phyloP scores from a whole-genome alignment of 331 rosid species.

The Pyrus hybrid region DNA sequence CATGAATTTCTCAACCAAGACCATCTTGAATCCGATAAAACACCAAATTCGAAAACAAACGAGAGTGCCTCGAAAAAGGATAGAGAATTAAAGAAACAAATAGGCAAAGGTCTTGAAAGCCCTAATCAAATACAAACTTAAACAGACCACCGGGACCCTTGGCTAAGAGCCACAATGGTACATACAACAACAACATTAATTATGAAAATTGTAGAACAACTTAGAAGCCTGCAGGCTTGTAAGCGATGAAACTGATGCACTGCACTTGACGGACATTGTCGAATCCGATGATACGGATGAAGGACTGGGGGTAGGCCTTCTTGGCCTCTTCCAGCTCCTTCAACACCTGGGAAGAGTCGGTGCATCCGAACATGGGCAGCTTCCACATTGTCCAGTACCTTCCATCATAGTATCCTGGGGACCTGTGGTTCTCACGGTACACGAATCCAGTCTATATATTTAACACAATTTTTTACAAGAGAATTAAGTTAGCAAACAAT shows the following conservation, averaged over 20 bases:
- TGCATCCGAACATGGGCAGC: constrained; percentile 44
- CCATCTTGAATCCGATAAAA: neutral
- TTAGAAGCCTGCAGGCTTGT: constrained; percentile 22
- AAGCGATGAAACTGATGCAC: constrained; percentile 66
- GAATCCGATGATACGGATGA: constrained; percentile 53
- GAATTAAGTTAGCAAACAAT: neutral
- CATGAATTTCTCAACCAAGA: neutral
- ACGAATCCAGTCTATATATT: constrained; percentile 27
- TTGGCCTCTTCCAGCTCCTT: constrained; percentile 26
- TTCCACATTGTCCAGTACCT: constrained; percentile 54
- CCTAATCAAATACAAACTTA: neutral
- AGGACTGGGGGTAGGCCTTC: neutral
- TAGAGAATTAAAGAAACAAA: neutral
- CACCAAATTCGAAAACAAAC: neutral
- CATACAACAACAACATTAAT: neutral
- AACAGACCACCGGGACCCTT: neutral
- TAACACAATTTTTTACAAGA: neutral
- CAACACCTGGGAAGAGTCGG: constrained; percentile 25
- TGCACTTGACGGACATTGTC: constrained; percentile 69
- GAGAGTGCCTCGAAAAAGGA: neutral
- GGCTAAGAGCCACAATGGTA: neutral
- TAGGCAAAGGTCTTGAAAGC: neutral
- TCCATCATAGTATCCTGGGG: constrained; percentile 57
- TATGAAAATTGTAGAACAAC: neutral
- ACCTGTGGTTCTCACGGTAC: constrained; percentile 47